phyloP scores from a whole-genome alignment of 202 grass and related monocot species.

The Carex arenaria region DNA sequence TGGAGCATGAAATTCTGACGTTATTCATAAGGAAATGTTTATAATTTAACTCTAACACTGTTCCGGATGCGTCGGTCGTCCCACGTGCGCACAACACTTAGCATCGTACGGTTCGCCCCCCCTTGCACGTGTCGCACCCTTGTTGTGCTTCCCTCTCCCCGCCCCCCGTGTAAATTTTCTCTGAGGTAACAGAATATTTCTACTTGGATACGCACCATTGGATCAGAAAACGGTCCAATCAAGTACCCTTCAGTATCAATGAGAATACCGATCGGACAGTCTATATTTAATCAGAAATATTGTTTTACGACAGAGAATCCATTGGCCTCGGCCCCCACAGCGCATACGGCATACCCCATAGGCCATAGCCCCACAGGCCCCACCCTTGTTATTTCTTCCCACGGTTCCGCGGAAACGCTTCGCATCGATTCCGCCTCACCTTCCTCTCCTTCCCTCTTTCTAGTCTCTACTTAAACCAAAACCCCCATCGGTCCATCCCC shows the following conservation, averaged over 20 bases:
- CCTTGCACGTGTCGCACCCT: conserved; percentile 35
- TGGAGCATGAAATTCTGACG: no score
- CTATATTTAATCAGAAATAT: no score
- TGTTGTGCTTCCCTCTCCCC: background rate
- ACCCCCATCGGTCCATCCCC: background rate
- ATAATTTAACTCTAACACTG: background rate
- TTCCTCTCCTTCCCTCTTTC: background rate
- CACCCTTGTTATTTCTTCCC: conserved; percentile 35
- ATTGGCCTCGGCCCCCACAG: background rate
- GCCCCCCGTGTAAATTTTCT: background rate
- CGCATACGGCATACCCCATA: no score
- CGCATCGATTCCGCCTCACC: conserved; percentile 7
- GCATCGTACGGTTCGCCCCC: conserved; percentile 9
- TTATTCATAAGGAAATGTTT: no score
- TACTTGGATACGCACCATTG: no score
- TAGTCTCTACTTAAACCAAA: background rate
- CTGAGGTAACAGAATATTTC: no score
- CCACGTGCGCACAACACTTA: conserved; percentile 34
- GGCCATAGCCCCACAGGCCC: no score
- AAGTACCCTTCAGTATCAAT: no score
- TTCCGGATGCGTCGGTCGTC: conserved; percentile 30
- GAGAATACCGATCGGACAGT: no score
- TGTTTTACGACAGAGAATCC: no score
- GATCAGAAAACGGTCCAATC: no score
- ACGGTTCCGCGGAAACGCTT: background rate